These are phyloP conservation scores for Trypethelium eluteriae DNA, from an alignment of 495 filamentous ascomycete genomes.

Conservation along the genomic window DNA sequence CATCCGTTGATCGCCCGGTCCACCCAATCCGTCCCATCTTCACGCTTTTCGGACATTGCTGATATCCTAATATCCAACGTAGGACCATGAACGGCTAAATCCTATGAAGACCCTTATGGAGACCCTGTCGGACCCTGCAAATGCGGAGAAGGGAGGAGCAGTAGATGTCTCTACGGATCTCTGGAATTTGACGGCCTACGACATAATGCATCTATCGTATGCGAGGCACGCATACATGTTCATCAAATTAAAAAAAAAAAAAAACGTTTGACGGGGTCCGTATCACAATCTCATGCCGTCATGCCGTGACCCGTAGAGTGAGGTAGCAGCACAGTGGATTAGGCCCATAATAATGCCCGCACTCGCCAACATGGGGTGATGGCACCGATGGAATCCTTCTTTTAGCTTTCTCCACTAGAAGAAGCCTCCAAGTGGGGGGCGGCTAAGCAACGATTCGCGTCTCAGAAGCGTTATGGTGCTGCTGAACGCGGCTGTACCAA, in stretches of 20 bases:
- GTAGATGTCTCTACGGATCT: too few species aligned
- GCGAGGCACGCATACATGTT: not conserved
- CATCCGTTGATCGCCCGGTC: not conserved
- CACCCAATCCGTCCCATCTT: not conserved
- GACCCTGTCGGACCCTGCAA: not conserved
- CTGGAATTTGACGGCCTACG: too few species aligned
- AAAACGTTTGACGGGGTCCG: not conserved
- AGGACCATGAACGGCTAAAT: constrained; percentile 7
- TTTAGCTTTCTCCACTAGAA: constrained; percentile 7
- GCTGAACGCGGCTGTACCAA: constrained; percentile 2
- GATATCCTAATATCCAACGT: not conserved
- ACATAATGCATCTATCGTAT: not conserved
- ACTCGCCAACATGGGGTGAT: not conserved
- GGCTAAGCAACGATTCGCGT: constrained; percentile 11
- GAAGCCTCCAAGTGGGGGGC: not conserved
- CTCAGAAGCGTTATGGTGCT: constrained; percentile 1
- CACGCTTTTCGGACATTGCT: constrained; percentile 9
- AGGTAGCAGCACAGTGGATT: not conserved
- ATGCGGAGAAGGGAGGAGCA: too few species aligned
- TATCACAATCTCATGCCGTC: constrained; percentile 6
- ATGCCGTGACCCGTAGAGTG: not conserved
- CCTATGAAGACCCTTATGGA: not conserved
- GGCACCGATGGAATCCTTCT: not conserved
- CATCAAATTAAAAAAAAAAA: not conserved
- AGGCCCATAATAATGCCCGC: not conserved